Conservation (phyloP, 768 basidiomycete genomes). For the Astraeus odoratus region DNA sequence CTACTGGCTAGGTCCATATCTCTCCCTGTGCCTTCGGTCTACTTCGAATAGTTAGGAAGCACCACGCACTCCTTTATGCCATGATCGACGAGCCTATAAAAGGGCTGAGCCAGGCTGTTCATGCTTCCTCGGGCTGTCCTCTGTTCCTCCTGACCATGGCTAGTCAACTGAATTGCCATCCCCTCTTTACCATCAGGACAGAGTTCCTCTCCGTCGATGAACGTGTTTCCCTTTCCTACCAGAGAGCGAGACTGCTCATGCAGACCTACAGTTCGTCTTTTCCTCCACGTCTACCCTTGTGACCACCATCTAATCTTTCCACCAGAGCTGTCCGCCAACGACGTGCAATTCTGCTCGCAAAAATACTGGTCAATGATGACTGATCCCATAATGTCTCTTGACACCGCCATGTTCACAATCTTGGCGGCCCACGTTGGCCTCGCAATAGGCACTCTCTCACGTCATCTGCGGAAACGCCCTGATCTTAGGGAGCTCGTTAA, state of each 20-base stretch:
- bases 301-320: neutral
- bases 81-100: slow-evolving; percentile 16
- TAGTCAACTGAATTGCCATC: slow-evolving; percentile 22
- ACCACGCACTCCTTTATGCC: slow-evolving; percentile 1
- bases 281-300: neutral
- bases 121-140: neutral
- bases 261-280: slow-evolving; percentile 38
- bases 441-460: slow-evolving; percentile 47
- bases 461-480: slow-evolving; percentile 40
- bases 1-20: slow-evolving; percentile 4
- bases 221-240: slow-evolving; percentile 42
- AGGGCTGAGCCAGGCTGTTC: slow-evolving; percentile 7
- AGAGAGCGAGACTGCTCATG: slow-evolving; percentile 42
- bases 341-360: slow-evolving; percentile 42
- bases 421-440: slow-evolving; percentile 46
- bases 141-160: slow-evolving; percentile 5
- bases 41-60: slow-evolving; percentile 12
- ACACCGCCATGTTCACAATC: slow-evolving; percentile 49
- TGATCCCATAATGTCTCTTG: slow-evolving; percentile 45
- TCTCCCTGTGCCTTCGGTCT: slow-evolving; percentile 4
- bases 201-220: slow-evolving; percentile 42
- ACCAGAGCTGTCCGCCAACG: slow-evolving; percentile 31
- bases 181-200: slow-evolving; percentile 38
- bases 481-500: slow-evolving; percentile 45
- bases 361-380: slow-evolving; percentile 49